Evolutionary conservation across 108 stramenopile genomes (phyloP), one percentile per base, ranked within the genome.

Genomic region (Nannochloropsis salina): DNA sequence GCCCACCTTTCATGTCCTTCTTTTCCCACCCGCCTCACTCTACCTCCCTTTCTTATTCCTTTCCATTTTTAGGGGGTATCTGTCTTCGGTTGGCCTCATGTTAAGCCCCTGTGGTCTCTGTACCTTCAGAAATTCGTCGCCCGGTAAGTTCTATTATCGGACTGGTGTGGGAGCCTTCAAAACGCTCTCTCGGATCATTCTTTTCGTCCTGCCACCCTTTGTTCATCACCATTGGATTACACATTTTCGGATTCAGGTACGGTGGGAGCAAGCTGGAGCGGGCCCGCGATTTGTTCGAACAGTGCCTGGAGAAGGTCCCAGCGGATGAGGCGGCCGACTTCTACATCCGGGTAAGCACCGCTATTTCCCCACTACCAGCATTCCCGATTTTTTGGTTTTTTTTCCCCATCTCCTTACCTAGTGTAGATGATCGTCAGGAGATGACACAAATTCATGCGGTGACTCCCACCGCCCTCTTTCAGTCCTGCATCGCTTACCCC

Each of bases 251-350:
- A 1, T 31, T 31, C 31, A 31, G 31, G 31, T 98, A 97, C 85
- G 91, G 88, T 20, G 99, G 97, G 12, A 93, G 92, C 45, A 98
- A 98, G 89, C 92, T 98, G 21, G 97, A 97, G 86, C 93, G 98
- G 45, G 90, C 93, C 40, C 86, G 99, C 41, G 99, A 98, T 79
- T 86, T 99, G 42, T 98, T 96, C 89, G 96, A 99, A 84, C 91
- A 97, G 88, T 95, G 95, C 84, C 88, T 97, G 12, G 93, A 92
- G 22, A 90, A 93, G 21, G 95, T 93, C 86, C 96, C 96, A 2
- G 86, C 95, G 0, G 97, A 97, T 83, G 91, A 95, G 43, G 92
- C 94, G 22, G 87, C 94, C 5, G 95, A 95, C 44, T 95, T 98
- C 87, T 98, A 91, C 85, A 82, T 98, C 83, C 88, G 92, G 31